Conservation (phyloP, 2,329 filamentous ascomycete genomes). For the Diaporthe velutina region DNA sequence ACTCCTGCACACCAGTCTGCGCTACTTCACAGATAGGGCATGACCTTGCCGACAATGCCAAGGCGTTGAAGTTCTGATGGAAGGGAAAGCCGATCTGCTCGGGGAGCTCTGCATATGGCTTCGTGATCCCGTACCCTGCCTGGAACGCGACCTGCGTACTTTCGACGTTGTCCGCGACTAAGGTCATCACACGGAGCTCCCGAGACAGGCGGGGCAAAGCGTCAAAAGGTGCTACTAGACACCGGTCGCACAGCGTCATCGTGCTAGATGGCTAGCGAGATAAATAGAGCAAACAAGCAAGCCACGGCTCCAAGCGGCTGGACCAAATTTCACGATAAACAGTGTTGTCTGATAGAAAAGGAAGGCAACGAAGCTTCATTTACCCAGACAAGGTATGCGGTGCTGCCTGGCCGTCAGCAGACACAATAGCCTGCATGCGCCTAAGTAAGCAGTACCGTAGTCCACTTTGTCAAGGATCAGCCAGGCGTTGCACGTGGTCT, state of each 20-base stretch:
- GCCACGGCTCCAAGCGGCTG: no score
- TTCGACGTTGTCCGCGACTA: not conserved
- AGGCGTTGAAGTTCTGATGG: not conserved
- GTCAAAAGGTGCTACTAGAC: not conserved
- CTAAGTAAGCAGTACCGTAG: not conserved
- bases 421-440: not conserved
- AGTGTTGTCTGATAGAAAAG: no score
- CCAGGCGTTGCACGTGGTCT: not conserved
- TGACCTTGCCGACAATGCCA: slow-evolving; percentile 1
- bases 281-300: no score
- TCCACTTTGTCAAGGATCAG: not conserved
- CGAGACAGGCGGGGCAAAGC: not conserved
- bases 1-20: not conserved
- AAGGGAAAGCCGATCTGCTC: not conserved
- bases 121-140: not conserved
- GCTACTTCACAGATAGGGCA: slow-evolving; percentile 20
- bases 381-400: no score
- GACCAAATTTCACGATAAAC: not conserved
- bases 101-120: not conserved
- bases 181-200: not conserved
- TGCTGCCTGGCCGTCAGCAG: not conserved
- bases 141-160: not conserved
- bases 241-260: not conserved
- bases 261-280: not conserved
- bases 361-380: no score